Evolutionary conservation across 1,284 basidiomycete species (phyloP), one percentile per base, ranked within the genome.

Genomic region (Sphaerobolus stellatus): DNA sequence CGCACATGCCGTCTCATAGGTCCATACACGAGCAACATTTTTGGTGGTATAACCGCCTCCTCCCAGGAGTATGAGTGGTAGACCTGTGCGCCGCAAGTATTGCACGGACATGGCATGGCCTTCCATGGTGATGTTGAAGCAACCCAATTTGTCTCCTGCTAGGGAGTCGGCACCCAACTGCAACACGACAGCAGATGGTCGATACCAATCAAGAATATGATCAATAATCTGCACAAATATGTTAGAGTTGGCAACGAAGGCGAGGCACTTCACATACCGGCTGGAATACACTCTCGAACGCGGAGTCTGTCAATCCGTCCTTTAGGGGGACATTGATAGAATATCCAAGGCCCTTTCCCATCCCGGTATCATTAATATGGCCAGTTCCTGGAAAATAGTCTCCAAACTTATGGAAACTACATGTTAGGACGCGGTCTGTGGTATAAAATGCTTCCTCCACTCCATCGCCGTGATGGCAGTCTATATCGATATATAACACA

Each of bases 361-460:
- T 82, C 4, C 96, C 96, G 53, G 80, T 78, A 68, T 99, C 96
- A 60, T 91, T 83, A 53, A 91, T 86, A 4, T 88, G 88, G 2
- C 93, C 92, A 0, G 94, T 97, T 1, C 95, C 95, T 1, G 96
- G 96, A 69, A 99, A 99, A 71, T 93, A 99, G 65, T 98, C 94
- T 22, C 96, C 95, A 66, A 90, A 98, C 67, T 94, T 93, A 78
- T 99, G 97, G 69, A 99, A 97, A 38, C 90, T 90, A 68, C 86
- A 87, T 3, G 96, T 98, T 88, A 98, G 94, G 62, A 99, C 96
- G 50, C 96, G 80, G 68, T 99, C 91, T 3, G 94, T 98, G 24
- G 92, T 94, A 71, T 98, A 98, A 76, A 99, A 99, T 1, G 96
- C 97, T 68, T 99, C 96, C 66, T 99, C 96, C 31, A 99, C 96